Percentiles rank a stretch among this genome's conserved stretches.
Evolutionary conservation across 2,329 filamentous ascomycete species (phyloP).

Genomic region (Neopestalotiopsis rosae): DNA sequence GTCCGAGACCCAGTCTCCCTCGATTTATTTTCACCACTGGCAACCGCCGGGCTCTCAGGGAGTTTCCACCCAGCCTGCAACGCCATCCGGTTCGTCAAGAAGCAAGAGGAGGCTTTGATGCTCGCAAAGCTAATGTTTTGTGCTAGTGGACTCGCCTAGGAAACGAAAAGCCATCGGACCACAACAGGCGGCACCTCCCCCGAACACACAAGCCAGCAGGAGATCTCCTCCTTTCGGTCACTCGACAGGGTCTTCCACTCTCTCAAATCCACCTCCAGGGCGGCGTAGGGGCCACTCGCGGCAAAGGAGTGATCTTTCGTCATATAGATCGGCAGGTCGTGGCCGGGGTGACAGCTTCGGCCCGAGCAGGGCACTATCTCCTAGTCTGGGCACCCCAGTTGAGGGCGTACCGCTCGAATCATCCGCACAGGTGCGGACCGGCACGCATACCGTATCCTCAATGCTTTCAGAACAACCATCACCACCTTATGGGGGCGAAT

Average conservation of each 20-base stretch:
- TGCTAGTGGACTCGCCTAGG: constrained; percentile 77
- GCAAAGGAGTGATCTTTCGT: constrained; percentile 68
- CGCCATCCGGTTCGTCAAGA: constrained; percentile 75
- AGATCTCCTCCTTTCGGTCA: constrained; percentile 63
- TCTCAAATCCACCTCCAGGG: constrained; percentile 57
- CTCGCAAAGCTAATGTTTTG: constrained; percentile 48
- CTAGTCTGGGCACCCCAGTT: constrained; percentile 39
- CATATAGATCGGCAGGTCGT: constrained; percentile 48
- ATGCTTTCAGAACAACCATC: constrained; percentile 22
- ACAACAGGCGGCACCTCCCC: constrained; percentile 52
- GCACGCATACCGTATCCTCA: constrained; percentile 21
- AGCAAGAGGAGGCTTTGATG: constrained; percentile 52
- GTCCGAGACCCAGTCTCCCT: constrained; percentile 70
- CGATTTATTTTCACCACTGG: constrained; percentile 93
- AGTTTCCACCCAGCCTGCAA: constrained; percentile 69
- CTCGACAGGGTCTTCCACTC: constrained; percentile 49
- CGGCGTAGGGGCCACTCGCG: constrained; percentile 66
- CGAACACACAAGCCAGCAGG: constrained; percentile 50
- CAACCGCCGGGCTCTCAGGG: constrained; percentile 76
- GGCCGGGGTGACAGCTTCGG: constrained; percentile 40
- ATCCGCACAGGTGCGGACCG: constrained; percentile 5
- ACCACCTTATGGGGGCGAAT: constrained; percentile 19
- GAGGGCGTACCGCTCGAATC: constrained; percentile 28
- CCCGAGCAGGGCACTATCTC: constrained; percentile 42
- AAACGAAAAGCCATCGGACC: constrained; percentile 79